Percentiles rank a stretch among this genome's conserved stretches.
Conservation (phyloP, 2,329 filamentous ascomycete genomes). For the Berkeleyomyces basicola region DNA sequence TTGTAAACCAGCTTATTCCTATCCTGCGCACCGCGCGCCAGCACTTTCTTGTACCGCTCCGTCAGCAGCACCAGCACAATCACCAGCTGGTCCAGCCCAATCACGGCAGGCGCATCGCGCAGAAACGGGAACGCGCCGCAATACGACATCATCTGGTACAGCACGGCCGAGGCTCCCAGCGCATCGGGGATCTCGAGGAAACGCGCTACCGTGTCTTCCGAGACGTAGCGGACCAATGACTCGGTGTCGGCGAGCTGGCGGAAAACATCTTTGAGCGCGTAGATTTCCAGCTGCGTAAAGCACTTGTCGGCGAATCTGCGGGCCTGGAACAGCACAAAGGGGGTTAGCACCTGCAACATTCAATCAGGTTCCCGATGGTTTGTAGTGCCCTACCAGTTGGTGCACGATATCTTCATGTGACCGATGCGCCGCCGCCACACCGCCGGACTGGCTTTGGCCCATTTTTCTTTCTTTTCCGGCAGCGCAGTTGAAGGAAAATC, state of each 20-base stretch:
- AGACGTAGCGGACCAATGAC: constrained; percentile 46
- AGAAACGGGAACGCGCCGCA: constrained; percentile 60
- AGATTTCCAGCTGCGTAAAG: constrained; percentile 55
- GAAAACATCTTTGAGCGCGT: constrained; percentile 60
- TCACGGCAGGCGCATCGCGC: constrained; percentile 49
- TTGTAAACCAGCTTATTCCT: constrained; percentile 51
- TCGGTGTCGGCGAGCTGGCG: constrained; percentile 49
- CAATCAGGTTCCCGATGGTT: background rate
- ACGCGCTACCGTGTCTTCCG: constrained; percentile 51
- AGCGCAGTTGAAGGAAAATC: too few species aligned
- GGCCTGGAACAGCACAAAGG: constrained; percentile 32
- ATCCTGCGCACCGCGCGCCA: constrained; percentile 40
- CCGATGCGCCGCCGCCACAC: background rate
- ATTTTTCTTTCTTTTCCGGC: too few species aligned
- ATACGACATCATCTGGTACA: constrained; percentile 57
- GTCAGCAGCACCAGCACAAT: constrained; percentile 60
- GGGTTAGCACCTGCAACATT: background rate
- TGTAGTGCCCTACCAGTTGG: constrained; percentile 4
- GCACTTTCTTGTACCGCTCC: constrained; percentile 46
- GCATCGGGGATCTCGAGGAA: constrained; percentile 61
- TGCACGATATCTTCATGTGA: constrained; percentile 4
- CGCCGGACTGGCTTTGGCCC: constrained; percentile 4
- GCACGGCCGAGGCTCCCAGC: constrained; percentile 46
- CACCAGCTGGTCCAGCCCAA: constrained; percentile 53
- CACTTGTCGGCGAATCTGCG: constrained; percentile 50